Percentiles rank a stretch among this genome's conserved stretches.
These are phyloP conservation scores for Aquanectria penicillioides DNA, from an alignment of 2,329 filamentous ascomycete genomes.

Conservation along the genomic window DNA sequence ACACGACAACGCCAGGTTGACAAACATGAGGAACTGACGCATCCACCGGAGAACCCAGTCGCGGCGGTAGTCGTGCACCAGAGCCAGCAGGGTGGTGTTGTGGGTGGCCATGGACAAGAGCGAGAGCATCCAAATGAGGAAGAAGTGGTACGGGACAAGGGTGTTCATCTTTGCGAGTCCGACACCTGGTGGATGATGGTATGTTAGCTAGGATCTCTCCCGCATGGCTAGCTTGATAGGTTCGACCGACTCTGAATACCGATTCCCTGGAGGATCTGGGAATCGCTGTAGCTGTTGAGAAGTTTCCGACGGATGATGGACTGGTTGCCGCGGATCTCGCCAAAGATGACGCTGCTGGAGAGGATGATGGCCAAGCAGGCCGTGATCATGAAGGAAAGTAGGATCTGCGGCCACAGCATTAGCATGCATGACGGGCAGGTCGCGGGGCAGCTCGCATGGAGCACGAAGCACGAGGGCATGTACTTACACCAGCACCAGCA, in stretches of 20 bases:
- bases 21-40: conserved; percentile 72
- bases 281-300: conserved; percentile 72
- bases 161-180: conserved; percentile 67
- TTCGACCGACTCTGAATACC: conserved; percentile 64
- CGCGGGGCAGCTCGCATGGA: too few relatives aligned
- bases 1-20: conserved; percentile 68
- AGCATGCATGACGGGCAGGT: conserved; percentile 1
- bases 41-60: conserved; percentile 75
- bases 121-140: conserved; percentile 75
- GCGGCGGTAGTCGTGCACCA: conserved; percentile 72
- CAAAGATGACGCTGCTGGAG: conserved; percentile 65
- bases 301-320: conserved; percentile 70
- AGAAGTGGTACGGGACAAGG: conserved; percentile 75
- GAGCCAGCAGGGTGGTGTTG: conserved; percentile 70
- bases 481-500: conserved; percentile 59
- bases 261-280: conserved; percentile 75
- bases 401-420: conserved; percentile 37
- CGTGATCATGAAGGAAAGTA: conserved; percentile 74
- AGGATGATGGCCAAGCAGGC: conserved; percentile 66
- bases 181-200: conserved; percentile 46
- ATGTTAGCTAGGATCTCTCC: background rate
- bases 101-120: conserved; percentile 73
- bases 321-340: conserved; percentile 58
- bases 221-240: background rate
- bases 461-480: too few relatives aligned